phyloP scores from a whole-genome alignment of 352 stramenopile genomes.

The Blastocystis sp. region DNA sequence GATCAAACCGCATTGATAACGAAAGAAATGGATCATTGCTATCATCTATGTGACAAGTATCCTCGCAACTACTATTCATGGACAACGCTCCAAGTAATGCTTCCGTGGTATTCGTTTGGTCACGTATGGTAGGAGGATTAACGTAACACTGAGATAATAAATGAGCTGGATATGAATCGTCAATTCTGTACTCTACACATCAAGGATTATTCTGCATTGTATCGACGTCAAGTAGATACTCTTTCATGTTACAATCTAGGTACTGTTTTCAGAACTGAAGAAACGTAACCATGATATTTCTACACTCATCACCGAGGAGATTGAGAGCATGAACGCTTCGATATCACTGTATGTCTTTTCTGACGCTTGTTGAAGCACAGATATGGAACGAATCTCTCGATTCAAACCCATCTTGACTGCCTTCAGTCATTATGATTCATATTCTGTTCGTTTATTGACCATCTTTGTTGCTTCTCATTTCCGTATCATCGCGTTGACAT shows the following conservation, averaged over 20 bases:
- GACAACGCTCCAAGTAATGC: constrained; percentile 22
- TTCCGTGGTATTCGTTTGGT: not conserved
- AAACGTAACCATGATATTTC: not conserved
- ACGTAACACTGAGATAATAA: not conserved
- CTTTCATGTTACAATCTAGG: not conserved
- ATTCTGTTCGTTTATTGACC: not conserved
- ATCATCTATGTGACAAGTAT: constrained; percentile 37
- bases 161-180: not conserved
- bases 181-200: constrained; percentile 22
- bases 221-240: constrained; percentile 6
- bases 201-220: constrained; percentile 41
- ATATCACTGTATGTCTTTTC: not conserved
- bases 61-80: constrained; percentile 45
- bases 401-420: constrained; percentile 9
- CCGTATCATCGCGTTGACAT: not conserved
- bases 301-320: no score
- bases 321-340: no score
- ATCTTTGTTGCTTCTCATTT: not conserved
- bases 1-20: not conserved
- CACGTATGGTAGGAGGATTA: not conserved
- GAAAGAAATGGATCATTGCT: constrained; percentile 22
- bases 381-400: constrained; percentile 21
- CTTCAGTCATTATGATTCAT: not conserved
- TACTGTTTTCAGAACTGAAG: not conserved
- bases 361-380: not conserved